Evolutionary conservation across 345 rosid genomes (phyloP).

Genomic region (Eucalyptus grandis): DNA sequence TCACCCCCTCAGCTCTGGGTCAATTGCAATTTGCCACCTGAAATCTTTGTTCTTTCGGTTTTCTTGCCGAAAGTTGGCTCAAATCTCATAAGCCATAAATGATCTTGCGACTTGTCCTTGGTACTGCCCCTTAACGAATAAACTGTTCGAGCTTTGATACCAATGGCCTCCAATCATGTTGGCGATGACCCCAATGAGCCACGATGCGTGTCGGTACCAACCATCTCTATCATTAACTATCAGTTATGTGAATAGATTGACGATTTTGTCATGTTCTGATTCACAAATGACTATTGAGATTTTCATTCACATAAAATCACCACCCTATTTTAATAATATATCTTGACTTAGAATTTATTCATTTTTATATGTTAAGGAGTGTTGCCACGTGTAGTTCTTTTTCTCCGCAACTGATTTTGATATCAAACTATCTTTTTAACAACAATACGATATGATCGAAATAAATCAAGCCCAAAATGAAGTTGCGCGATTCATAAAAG

Average conservation of each 20-base stretch:
- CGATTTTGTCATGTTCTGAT: background rate
- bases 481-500: background rate
- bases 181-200: background rate
- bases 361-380: background rate
- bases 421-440: background rate
- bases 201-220: accelerated
- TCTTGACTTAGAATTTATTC: background rate
- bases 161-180: background rate
- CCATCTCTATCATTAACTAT: background rate
- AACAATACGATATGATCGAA: background rate
- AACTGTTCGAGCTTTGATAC: background rate
- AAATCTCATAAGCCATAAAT: background rate
- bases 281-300: background rate
- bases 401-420: background rate
- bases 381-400: background rate
- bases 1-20: background rate
- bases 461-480: background rate
- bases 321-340: background rate
- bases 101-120: background rate
- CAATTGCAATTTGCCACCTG: background rate
- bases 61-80: background rate
- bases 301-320: accelerated
- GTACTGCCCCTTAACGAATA: background rate
- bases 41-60: background rate
- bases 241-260: background rate